Base-by-base conservation (phyloP, 805 yeast genomes). In the Danielia oregonensis region DNA sequence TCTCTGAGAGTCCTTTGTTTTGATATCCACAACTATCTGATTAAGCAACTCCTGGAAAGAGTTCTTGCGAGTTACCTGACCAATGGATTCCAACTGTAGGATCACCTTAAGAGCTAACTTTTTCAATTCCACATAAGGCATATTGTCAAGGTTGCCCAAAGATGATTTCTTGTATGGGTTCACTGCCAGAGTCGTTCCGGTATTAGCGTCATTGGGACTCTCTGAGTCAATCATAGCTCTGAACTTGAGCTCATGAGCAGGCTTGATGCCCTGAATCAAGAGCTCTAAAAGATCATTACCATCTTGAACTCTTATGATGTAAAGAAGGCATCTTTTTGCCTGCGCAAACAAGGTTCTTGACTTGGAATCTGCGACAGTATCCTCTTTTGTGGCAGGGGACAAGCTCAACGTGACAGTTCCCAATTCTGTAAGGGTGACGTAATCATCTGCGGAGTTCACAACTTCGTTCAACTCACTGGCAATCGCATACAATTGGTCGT, bases 1-100 rank as follows among this genome's bases (percentile, higher is more conserved):
- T 40, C 76, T 57, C 42, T 69, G 75, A 8, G 61, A 52, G 42
- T 66, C 70, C 45, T 71, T 66, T 5, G 72, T 69, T 45, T 61
- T 65, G 43, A 93, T 86, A 43, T 91, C 97, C 35, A 72, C 61
- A 0, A 96, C 95, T 42, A 93, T 81, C 43, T 85, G 86, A 51
- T 88, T 87, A 39, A 93, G 60, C 10, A 93, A 53, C 15, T 75
- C 79, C 54, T 93, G 97, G 57, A 79, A 86, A 13, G 82, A 78
- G 52, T 86, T 77, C 21, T 70, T 63, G 39, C 95, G 71, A 3
- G 82, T 67, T 6, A 89, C 70, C 25, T 69, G 59, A 2, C 86
- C 88, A 52, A 75, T 59, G 1, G 70, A 55, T 51, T 91, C 97
- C 32, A 93, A 63, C 48, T 86, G 86, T 33, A 88, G 64, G 3